Base-by-base conservation (phyloP, 1,284 basidiomycete species). In the Rhodotorula sp. region DNA sequence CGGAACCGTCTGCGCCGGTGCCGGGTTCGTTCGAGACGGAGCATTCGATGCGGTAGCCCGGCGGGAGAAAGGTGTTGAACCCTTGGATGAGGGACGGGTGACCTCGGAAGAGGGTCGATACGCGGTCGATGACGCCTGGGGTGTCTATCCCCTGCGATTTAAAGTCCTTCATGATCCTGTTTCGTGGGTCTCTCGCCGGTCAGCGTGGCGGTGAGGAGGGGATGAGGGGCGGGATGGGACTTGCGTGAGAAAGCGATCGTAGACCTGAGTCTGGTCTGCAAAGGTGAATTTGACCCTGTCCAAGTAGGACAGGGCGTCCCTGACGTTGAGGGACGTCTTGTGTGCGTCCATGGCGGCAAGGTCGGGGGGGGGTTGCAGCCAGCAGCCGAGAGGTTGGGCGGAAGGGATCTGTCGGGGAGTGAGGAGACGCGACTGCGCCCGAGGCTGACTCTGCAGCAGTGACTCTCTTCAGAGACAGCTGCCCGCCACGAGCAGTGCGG, bases 61-160 rank as follows among this genome's bases (percentile, higher is more conserved):
- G 87, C 2, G 96, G 96, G 6, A 99, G 86, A 82, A 99, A 99
- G 7, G 95, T 98, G 83, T 99, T 99, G 87, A 99, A 99, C 42
- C 96, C 96, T 82, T 96, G 91, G 68, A 99, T 98, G 77, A 99
- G 89, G 71, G 86, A 82, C 4, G 91, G 93, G 82, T 97, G 93
- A 24, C 94, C 94, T 76, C 92, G 88, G 82, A 99, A 99, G 60
- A 99, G 88, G 75, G 87, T 88, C 3, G 94, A 97, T 64, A 99
- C 74, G 66, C 95, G 91, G 78, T 95, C 89, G 79, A 99, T 99
- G 77, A 99, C 96, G 71, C 95, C 95, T 1, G 95, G 96, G 0
- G 96, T 99, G 84, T 99, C 95, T 81, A 99, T 97, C 68, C 93
- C 85, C 82, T 95, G 91, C 78, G 90, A 90, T 83, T 96, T 96